phyloP scores from a whole-genome alignment of 805 yeast genomes.

The Ogataea parapolymorpha region DNA sequence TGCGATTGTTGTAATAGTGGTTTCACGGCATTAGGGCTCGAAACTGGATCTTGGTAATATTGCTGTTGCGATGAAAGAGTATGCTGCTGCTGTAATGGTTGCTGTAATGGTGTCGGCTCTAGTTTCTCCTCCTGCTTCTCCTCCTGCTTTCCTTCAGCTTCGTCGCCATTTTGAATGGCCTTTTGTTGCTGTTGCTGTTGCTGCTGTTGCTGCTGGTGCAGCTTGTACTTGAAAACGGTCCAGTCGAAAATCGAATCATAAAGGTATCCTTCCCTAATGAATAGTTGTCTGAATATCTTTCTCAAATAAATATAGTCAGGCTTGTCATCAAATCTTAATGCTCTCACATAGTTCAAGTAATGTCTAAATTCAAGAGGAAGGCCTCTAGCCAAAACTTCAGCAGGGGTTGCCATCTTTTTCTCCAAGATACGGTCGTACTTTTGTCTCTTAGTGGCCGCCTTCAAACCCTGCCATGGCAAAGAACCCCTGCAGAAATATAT shows the following conservation, averaged over 20 bases:
- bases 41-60: constrained; percentile 17
- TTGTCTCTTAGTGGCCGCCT: constrained; percentile 95
- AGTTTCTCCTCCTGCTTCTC: constrained; percentile 13
- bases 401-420: constrained; percentile 86
- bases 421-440: constrained; percentile 96
- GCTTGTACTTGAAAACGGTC: constrained; percentile 82
- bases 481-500: constrained; percentile 94
- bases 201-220: constrained; percentile 47
- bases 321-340: constrained; percentile 90
- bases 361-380: constrained; percentile 87
- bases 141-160: constrained; percentile 20
- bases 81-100: constrained; percentile 13
- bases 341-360: constrained; percentile 84
- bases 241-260: constrained; percentile 96
- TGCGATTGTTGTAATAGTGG: constrained; percentile 32
- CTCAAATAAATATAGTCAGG: constrained; percentile 92
- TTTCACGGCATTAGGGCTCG: constrained; percentile 19
- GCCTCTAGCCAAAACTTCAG: constrained; percentile 84
- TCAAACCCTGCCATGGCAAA: constrained; percentile 97
- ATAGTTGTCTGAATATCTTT: constrained; percentile 83
- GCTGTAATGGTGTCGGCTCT: background rate
- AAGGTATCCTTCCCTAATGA: constrained; percentile 80
- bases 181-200: constrained; percentile 22
- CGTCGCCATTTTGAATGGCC: constrained; percentile 15
- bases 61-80: constrained; percentile 18